These are phyloP conservation scores for Hyaloscypha finlandica DNA, from an alignment of 495 filamentous ascomycete genomes.

Conservation along the genomic window DNA sequence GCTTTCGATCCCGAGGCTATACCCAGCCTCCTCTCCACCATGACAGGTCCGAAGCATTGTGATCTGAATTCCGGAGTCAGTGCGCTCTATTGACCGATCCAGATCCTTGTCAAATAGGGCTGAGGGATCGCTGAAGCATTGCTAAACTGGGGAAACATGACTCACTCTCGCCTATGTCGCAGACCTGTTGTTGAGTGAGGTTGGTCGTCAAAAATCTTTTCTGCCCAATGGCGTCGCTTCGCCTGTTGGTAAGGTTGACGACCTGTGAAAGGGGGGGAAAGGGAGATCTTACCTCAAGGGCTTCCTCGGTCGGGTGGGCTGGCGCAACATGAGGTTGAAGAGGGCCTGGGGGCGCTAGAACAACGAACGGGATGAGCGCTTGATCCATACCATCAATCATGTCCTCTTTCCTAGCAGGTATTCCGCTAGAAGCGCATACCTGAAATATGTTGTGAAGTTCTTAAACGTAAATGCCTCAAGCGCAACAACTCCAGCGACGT, in stretches of 20 bases:
- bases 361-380: slow-evolving; percentile 25
- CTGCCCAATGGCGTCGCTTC: slow-evolving; percentile 49
- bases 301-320: slow-evolving; percentile 2
- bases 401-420: background rate
- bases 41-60: slow-evolving; percentile 42
- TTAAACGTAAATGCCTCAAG: slow-evolving; percentile 45
- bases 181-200: slow-evolving; percentile 51
- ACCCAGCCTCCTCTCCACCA: slow-evolving; percentile 29
- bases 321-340: slow-evolving; percentile 22
- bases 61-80: slow-evolving; percentile 35
- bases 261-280: slow-evolving; percentile 7
- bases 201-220: slow-evolving; percentile 56
- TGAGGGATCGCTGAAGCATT: slow-evolving; percentile 14
- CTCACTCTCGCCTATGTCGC: slow-evolving; percentile 44
- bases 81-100: slow-evolving; percentile 9
- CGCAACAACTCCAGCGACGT: slow-evolving; percentile 51
- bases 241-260: slow-evolving; percentile 19
- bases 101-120: slow-evolving; percentile 1
- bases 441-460: slow-evolving; percentile 32
- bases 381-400: slow-evolving; percentile 20
- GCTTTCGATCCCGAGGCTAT: slow-evolving; percentile 49
- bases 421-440: slow-evolving; percentile 25
- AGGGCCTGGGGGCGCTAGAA: slow-evolving; percentile 25
- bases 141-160: slow-evolving; percentile 5
- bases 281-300: slow-evolving; percentile 25